These are phyloP conservation scores for Microstegium vimineum DNA, from an alignment of 176 grass and related monocot genomes.

Conservation along the genomic window DNA sequence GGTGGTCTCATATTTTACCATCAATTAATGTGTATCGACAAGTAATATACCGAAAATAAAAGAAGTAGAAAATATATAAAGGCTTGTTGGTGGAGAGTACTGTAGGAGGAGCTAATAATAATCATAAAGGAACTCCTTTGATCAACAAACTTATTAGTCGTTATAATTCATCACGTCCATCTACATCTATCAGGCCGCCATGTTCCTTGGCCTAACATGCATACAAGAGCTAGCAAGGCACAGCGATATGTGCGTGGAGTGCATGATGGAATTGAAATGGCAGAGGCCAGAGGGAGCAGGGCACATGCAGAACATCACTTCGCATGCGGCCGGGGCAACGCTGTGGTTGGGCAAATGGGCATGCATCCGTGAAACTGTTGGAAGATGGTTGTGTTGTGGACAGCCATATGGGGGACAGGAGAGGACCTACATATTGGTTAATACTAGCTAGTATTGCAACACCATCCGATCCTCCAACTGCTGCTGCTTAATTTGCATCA, in stretches of 20 bases:
- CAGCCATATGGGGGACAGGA: constrained; percentile 27
- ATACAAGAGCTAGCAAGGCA: not conserved
- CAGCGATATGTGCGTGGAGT: not conserved
- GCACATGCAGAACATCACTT: constrained; percentile 39
- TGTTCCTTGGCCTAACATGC: constrained; percentile 21
- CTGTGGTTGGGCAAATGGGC: constrained; percentile 8
- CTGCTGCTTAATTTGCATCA: not conserved
- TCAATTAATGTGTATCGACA: not conserved
- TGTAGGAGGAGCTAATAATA: not conserved
- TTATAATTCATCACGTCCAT: constrained; percentile 20
- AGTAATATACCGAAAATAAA: not conserved
- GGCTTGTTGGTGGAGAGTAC: not conserved
- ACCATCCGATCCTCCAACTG: not conserved
- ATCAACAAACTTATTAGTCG: constrained; percentile 28
- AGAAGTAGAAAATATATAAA: not conserved
- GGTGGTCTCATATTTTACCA: too few relatives aligned
- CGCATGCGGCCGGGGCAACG: not conserved
- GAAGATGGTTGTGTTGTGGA: not conserved
- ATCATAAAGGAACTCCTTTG: not conserved
- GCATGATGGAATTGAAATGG: constrained; percentile 1
- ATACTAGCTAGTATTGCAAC: not conserved
- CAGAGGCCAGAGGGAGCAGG: constrained; percentile 5
- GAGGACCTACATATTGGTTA: constrained; percentile 24
- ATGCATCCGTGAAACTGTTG: constrained; percentile 9
- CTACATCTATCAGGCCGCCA: not conserved